Evolutionary conservation across 441 rosid species (phyloP), one percentile per base, ranked within the genome.

Genomic region (Oxalis stricta): DNA sequence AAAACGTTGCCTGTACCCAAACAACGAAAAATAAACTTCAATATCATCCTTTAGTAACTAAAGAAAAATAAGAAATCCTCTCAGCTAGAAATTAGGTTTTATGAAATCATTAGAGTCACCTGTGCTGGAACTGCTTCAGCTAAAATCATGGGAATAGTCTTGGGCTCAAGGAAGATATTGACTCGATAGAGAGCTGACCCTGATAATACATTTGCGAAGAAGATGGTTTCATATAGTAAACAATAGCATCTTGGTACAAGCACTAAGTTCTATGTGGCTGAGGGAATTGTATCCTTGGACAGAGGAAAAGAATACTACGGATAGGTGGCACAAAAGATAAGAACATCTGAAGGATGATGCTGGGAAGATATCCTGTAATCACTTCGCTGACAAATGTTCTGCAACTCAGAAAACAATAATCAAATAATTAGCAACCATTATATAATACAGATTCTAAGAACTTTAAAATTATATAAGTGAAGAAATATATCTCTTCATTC

Each of bases 311-410:
- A 68, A 29, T 46, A 80, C 55, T 94, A 91, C 78, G n/a, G 45
- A 69, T 31, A 0, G 93, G 96, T 4, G 93, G 98, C 56, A 85
- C 63, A 10, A 69, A 47, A 34, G 33, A 32, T 15, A 83, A 68
- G 63, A 83, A 85, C 50, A 60, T 37, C 48, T 73, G 77, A 44
- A 91, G 86, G 46, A 82, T 53, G 24, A 89, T 77, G 73, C 87
- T 85, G 5, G 98, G 98, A 52, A 91, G 82, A 64, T 91, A 85
- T 68, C 96, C 98, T 1, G 96, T 91, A 47, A 91, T 71, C 60
- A 91, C 70, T 58, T 76, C 63, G 63, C 83, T 76, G 35, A 80
- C 65, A 24, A 80, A 47, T 38, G 73, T 47, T 68, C 98, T 89
- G 87, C 73, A 63, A 33, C 39, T 36, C 43, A 59, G 46, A 18